Percentiles rank a stretch among this genome's conserved stretches.
Conservation (phyloP, 495 filamentous ascomycete genomes). For the Penicillium herquei region DNA sequence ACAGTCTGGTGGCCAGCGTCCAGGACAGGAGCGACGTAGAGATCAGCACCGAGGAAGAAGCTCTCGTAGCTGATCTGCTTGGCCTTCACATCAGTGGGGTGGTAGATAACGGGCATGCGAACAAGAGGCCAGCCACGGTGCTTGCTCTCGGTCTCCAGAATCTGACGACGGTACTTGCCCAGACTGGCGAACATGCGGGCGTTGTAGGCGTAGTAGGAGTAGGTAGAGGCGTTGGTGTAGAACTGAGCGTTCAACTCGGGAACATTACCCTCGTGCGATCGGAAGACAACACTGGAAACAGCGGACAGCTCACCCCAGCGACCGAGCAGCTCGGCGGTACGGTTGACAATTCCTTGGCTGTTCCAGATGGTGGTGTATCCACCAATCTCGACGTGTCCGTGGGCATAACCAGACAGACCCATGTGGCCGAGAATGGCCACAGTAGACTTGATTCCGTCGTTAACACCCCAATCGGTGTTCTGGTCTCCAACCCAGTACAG, state of each 20-base stretch:
- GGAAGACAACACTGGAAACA: constrained; percentile 23
- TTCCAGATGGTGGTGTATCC: constrained; percentile 26
- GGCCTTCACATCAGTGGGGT: constrained; percentile 18
- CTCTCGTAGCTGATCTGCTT: constrained; percentile 26
- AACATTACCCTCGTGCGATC: constrained; percentile 27
- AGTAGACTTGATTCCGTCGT: constrained; percentile 27
- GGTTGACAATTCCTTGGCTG: constrained; percentile 19
- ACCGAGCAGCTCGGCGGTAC: constrained; percentile 22
- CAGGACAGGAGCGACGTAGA: constrained; percentile 25
- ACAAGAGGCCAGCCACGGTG: constrained; percentile 23
- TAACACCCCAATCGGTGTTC: constrained; percentile 25
- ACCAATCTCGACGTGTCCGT: constrained; percentile 24
- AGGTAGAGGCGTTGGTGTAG: constrained; percentile 23
- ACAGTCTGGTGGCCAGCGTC: constrained; percentile 17
- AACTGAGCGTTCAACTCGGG: constrained; percentile 24
- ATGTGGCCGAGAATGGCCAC: constrained; percentile 26
- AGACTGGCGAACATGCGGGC: constrained; percentile 26
- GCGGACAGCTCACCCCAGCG: constrained; percentile 26
- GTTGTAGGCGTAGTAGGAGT: constrained; percentile 23
- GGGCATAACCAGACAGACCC: constrained; percentile 25
- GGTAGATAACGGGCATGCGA: constrained; percentile 26
- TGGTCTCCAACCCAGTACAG: constrained; percentile 28
- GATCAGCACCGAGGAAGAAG: constrained; percentile 24
- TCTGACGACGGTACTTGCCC: constrained; percentile 17
- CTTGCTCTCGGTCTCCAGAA: constrained; percentile 26